Conservation (phyloP, 2,329 filamentous ascomycete genomes). For the Dothideomycetes sp. region DNA sequence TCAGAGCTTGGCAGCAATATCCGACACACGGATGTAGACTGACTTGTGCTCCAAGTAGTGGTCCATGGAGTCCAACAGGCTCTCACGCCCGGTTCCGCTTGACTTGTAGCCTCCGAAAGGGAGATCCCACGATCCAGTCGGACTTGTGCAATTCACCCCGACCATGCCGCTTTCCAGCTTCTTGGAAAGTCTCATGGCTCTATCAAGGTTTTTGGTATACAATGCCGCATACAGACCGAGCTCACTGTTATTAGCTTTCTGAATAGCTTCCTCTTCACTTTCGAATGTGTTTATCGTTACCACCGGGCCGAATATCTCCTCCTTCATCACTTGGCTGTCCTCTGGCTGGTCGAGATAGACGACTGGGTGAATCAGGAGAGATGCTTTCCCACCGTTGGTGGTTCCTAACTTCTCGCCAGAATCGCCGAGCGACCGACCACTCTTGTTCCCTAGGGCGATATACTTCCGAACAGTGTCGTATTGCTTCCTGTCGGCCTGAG, state of each 20-base stretch:
- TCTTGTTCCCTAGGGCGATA: no score
- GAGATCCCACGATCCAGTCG: constrained; percentile 22
- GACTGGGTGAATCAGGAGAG: constrained; percentile 30
- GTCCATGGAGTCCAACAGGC: constrained; percentile 2
- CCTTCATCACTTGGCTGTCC: constrained; percentile 23
- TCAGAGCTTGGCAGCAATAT: no score
- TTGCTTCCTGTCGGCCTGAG: constrained; percentile 41
- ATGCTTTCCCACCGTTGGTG: constrained; percentile 1
- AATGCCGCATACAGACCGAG: constrained; percentile 27
- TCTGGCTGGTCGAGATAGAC: constrained; percentile 36
- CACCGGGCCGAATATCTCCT: constrained; percentile 29
- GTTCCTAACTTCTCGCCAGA: constrained; percentile 1
- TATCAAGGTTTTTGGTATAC: constrained; percentile 25
- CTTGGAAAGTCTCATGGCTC: constrained; percentile 28
- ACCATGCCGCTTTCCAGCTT: constrained; percentile 29
- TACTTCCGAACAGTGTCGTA: no score
- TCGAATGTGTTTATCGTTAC: constrained; percentile 25
- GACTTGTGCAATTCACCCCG: constrained; percentile 29
- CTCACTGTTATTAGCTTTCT: constrained; percentile 26
- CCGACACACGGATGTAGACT: no score
- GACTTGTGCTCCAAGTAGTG: constrained; percentile 1
- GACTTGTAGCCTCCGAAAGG: constrained; percentile 31
- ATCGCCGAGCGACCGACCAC: constrained; percentile 7
- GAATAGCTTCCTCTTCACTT: constrained; percentile 24
- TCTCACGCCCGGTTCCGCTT: constrained; percentile 6